Conservation (phyloP, 2,329 filamentous ascomycete genomes). For the Hypoxylon sp. region DNA sequence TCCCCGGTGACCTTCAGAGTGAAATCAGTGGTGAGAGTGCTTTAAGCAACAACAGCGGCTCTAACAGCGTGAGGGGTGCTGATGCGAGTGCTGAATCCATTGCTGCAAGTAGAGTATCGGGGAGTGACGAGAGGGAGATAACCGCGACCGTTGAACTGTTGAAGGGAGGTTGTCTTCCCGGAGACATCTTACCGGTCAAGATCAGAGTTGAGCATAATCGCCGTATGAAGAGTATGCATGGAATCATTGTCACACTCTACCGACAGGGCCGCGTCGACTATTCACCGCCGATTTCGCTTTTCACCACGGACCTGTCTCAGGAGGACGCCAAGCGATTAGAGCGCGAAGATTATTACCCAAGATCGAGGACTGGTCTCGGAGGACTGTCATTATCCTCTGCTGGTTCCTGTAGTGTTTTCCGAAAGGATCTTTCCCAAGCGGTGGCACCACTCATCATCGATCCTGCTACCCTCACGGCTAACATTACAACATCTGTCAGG, state of each 20-base stretch:
- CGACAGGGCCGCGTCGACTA: conserved; percentile 92
- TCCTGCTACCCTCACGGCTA: conserved; percentile 79
- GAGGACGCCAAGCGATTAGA: conserved; percentile 76
- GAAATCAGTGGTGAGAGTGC: conserved; percentile 78
- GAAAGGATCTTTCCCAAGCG: conserved; percentile 92
- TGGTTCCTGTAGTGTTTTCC: conserved; percentile 90
- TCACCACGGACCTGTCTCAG: conserved; percentile 64
- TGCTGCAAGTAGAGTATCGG: conserved; percentile 63
- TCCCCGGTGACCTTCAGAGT: conserved; percentile 70
- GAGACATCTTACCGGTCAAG: conserved; percentile 83
- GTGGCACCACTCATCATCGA: conserved; percentile 91
- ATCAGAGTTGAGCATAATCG: conserved; percentile 90
- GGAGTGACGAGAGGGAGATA: conserved; percentile 79
- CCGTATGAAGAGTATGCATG: conserved; percentile 88
- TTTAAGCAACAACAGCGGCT: conserved; percentile 73
- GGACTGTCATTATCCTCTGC: conserved; percentile 88
- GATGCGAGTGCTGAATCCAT: conserved; percentile 62
- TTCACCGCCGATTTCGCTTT: conserved; percentile 65
- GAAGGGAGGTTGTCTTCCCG: conserved; percentile 85
- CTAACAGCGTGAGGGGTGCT: conserved; percentile 64
- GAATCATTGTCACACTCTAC: conserved; percentile 92
- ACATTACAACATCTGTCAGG: conserved; percentile 84
- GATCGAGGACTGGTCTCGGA: conserved; percentile 86
- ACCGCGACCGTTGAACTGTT: conserved; percentile 86
- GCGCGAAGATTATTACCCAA: conserved; percentile 87